Evolutionary conservation across 805 yeast genomes (phyloP).

Genomic region (Candida maesae): DNA sequence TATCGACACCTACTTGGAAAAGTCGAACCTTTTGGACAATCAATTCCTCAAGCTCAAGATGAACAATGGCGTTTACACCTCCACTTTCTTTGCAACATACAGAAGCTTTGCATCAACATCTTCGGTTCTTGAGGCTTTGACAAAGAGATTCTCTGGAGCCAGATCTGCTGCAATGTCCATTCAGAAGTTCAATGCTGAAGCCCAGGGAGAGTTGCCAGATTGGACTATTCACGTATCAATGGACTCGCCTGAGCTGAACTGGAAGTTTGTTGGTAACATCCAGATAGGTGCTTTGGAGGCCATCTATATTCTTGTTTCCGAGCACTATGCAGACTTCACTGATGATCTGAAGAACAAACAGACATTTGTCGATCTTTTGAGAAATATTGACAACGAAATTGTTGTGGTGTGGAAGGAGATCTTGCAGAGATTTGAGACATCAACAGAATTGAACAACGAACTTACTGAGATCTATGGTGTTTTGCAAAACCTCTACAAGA

Average conservation of each 20-base stretch:
- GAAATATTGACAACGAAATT: slow-evolving; percentile 65
- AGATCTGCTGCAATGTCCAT: slow-evolving; percentile 57
- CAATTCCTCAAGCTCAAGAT: slow-evolving; percentile 46
- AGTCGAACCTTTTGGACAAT: slow-evolving; percentile 33
- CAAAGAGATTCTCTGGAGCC: slow-evolving; percentile 57
- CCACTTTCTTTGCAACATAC: slow-evolving; percentile 67
- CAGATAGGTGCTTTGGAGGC: slow-evolving; percentile 82
- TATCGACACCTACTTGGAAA: slow-evolving; percentile 36
- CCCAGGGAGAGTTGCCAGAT: slow-evolving; percentile 42
- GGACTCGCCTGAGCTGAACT: slow-evolving; percentile 50
- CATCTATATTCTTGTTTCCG: slow-evolving; percentile 61
- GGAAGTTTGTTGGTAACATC: slow-evolving; percentile 67
- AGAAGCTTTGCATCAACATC: slow-evolving; percentile 61
- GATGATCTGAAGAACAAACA: slow-evolving; percentile 60
- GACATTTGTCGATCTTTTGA: slow-evolving; percentile 59
- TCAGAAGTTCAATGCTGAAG: slow-evolving; percentile 27
- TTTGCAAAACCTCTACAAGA: slow-evolving; percentile 48
- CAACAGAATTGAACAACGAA: slow-evolving; percentile 23
- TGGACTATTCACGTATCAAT: slow-evolving; percentile 45
- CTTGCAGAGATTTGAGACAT: slow-evolving; percentile 19
- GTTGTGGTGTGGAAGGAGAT: slow-evolving; percentile 45
- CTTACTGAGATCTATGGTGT: slow-evolving; percentile 27
- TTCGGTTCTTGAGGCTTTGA: slow-evolving; percentile 47
- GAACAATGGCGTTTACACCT: slow-evolving; percentile 62
- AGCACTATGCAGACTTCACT: slow-evolving; percentile 72